Percentiles rank a stretch among this genome's conserved stretches.
These are phyloP conservation scores for Glutinoglossum americanum DNA, from an alignment of 495 filamentous ascomycete species.

Conservation along the genomic window DNA sequence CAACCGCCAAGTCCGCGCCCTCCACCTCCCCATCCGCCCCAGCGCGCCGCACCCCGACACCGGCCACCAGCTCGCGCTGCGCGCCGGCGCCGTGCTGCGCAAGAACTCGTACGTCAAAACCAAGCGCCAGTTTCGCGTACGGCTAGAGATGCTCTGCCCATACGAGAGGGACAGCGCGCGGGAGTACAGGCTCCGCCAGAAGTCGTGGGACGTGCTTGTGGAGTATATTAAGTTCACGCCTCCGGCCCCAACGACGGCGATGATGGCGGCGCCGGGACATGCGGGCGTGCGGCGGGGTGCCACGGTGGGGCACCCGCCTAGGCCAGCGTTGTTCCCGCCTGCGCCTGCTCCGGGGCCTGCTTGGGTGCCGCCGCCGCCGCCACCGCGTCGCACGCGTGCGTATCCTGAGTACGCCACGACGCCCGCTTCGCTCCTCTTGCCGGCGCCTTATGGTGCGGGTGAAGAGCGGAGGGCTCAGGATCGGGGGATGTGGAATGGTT, in stretches of 20 bases:
- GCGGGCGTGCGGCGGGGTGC: too few species aligned
- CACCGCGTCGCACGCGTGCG: conserved; percentile 18
- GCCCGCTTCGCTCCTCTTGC: neutral
- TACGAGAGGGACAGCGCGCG: neutral
- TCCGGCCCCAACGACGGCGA: neutral
- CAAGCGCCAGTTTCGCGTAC: neutral
- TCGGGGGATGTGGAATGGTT: too few species aligned
- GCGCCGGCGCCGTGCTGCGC: neutral
- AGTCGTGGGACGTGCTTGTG: neutral
- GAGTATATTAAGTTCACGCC: neutral
- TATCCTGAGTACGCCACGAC: conserved; percentile 21
- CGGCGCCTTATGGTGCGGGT: too few species aligned
- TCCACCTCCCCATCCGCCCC: neutral
- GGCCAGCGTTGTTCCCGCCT: too few species aligned
- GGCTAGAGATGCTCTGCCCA: neutral
- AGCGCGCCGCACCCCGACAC: neutral
- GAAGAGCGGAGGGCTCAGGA: too few species aligned
- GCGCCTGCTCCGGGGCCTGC: conserved; percentile 20
- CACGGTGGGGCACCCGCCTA: too few species aligned
- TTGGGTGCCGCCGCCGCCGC: conserved; percentile 17
- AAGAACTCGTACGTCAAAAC: neutral
- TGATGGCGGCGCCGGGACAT: too few species aligned
- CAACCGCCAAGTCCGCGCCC: neutral
- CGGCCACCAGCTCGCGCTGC: neutral
- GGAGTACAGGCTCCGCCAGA: neutral